These are phyloP conservation scores for Cryptosporidium ryanae DNA, from an alignment of 169 alveolate genomes.

Conservation along the genomic window DNA sequence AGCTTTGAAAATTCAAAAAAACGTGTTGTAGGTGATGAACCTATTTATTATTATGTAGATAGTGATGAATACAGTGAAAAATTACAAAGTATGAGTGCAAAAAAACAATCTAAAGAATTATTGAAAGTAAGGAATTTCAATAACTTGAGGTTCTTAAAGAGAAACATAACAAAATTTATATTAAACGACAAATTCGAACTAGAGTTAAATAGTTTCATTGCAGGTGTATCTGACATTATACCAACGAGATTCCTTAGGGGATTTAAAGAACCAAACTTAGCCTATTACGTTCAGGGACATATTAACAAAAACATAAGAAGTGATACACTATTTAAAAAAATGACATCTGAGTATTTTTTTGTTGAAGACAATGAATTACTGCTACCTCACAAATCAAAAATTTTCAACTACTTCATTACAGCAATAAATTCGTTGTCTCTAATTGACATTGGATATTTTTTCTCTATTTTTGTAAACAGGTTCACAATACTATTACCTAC, in stretches of 20 bases:
- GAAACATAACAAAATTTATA: conserved; percentile 4
- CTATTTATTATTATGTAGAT: conserved; percentile 32
- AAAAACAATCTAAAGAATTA: background rate
- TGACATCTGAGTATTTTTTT: background rate
- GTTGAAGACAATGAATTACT: conserved; percentile 32
- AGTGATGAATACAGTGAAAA: background rate
- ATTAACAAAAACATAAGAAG: background rate
- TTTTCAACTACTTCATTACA: conserved; percentile 12
- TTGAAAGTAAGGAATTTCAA: conserved; percentile 16
- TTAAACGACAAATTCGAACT: background rate
- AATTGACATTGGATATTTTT: conserved; percentile 40
- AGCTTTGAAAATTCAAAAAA: conserved; percentile 46
- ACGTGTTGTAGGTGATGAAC: background rate
- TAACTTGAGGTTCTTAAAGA: conserved; percentile 19
- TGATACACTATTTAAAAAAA: background rate
- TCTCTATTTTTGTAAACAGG: conserved; percentile 5
- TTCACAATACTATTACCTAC: conserved; percentile 37
- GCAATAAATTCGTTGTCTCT: conserved; percentile 23
- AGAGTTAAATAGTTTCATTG: conserved; percentile 33
- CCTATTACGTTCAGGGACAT: conserved; percentile 23
- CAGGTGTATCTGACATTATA: conserved; percentile 45
- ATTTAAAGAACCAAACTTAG: conserved; percentile 1
- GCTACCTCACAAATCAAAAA: conserved; percentile 9
- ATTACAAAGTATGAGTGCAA: background rate
- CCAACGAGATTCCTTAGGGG: conserved; percentile 50